phyloP scores from a whole-genome alignment of 2,329 filamentous ascomycete species.

The Cryphonectria nitschkei region DNA sequence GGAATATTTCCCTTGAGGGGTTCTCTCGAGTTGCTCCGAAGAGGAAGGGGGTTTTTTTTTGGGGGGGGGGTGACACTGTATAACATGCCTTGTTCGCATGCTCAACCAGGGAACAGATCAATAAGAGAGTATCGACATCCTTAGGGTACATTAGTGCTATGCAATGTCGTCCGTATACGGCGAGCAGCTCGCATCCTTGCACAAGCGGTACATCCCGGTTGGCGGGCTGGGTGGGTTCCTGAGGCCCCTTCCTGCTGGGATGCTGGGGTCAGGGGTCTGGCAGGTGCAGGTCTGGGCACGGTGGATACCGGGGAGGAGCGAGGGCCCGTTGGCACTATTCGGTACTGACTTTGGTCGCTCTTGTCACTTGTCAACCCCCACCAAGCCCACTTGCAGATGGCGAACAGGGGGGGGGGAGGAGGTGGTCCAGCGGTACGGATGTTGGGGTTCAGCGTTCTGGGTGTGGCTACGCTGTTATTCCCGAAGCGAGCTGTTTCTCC shows the following conservation, averaged over 20 bases:
- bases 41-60: background rate
- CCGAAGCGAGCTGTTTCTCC: background rate
- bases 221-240: background rate
- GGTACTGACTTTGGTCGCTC: background rate
- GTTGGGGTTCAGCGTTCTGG: background rate
- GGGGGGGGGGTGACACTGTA: background rate
- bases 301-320: background rate
- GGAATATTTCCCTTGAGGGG: background rate
- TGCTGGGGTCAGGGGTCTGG: background rate
- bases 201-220: slow-evolving; percentile 1
- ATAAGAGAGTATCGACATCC: background rate
- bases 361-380: background rate
- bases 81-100: background rate
- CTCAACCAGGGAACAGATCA: background rate
- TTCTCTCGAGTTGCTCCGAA: background rate
- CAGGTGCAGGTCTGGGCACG: background rate
- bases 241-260: background rate
- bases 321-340: background rate
- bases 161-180: background rate
- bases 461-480: background rate
- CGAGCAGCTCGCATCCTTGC: background rate
- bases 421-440: too few species aligned
- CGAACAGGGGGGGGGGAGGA: background rate
- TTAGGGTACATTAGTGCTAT: background rate
- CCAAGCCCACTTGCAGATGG: background rate